These are phyloP conservation scores for Acanthamoeba triangularis DNA, from an alignment of 208 protist genomes.

Conservation along the genomic window DNA sequence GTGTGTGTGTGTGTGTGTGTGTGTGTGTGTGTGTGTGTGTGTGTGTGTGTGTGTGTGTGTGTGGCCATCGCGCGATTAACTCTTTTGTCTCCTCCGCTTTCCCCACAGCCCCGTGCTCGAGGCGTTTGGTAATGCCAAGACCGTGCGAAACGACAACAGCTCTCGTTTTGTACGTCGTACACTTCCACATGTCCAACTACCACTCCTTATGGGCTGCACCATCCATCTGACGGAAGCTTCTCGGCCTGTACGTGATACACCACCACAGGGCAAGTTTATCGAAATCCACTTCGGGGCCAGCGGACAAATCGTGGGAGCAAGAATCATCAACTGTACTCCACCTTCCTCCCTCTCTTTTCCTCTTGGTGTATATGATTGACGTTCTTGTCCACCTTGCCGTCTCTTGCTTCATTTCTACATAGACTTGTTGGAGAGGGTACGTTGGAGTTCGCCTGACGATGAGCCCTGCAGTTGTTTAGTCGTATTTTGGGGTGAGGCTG, in stretches of 20 bases:
- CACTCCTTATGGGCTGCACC: too few species aligned
- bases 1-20: too few species aligned
- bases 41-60: too few species aligned
- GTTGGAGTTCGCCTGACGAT: not conserved
- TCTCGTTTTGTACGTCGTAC: slow-evolving; percentile 81
- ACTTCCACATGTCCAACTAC: not conserved
- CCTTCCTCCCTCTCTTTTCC: not conserved
- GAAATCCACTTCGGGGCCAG: slow-evolving; percentile 83
- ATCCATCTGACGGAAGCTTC: not conserved
- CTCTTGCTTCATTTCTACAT: slow-evolving; percentile 60
- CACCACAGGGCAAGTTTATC: slow-evolving; percentile 85
- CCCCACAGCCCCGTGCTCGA: slow-evolving; percentile 78
- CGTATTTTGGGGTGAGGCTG: not conserved
- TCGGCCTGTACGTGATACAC: slow-evolving; percentile 80
- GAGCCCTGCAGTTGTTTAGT: not conserved
- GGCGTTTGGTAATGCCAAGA: slow-evolving; percentile 85
- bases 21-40: too few species aligned
- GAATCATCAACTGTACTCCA: slow-evolving; percentile 78
- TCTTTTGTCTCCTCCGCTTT: not conserved
- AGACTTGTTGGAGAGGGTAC: slow-evolving; percentile 87
- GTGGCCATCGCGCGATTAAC: not conserved
- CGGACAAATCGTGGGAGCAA: slow-evolving; percentile 68
- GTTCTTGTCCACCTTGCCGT: too few species aligned
- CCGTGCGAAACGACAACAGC: slow-evolving; percentile 90
- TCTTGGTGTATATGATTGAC: not conserved